phyloP scores from a whole-genome alignment of 2,329 filamentous ascomycete species.

The Aureobasidium sp. region DNA sequence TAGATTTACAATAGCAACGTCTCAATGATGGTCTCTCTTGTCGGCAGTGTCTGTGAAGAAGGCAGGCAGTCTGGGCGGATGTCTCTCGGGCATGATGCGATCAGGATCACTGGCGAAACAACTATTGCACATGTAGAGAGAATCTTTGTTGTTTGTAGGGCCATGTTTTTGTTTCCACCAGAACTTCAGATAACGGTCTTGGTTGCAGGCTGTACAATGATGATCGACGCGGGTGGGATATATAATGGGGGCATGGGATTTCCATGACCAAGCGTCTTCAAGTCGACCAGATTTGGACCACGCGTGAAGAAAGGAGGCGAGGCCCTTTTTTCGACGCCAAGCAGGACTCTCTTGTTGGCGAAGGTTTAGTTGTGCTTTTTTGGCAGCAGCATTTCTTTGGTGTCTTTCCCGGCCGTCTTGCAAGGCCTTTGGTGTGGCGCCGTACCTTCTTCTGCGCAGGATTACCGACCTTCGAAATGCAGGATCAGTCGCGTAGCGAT shows the following conservation, averaged over 20 bases:
- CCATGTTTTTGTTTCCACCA: not conserved
- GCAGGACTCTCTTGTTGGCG: not conserved
- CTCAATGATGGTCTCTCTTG: not conserved
- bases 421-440: not conserved
- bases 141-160: not conserved
- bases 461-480: not conserved
- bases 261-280: not conserved
- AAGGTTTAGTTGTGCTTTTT: not conserved
- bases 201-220: not conserved
- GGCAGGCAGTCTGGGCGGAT: not conserved
- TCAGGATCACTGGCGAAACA: not conserved
- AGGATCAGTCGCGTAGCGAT: not conserved
- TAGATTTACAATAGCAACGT: slow-evolving; percentile 25
- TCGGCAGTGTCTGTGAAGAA: not conserved
- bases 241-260: not conserved
- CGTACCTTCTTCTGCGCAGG: not conserved
- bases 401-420: not conserved
- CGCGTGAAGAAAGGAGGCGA: not conserved
- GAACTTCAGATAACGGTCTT: not conserved
- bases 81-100: not conserved
- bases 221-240: not conserved
- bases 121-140: not conserved
- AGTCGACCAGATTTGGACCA: not conserved
- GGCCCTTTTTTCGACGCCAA: too few relatives aligned
- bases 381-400: not conserved